Evolutionary conservation across 495 filamentous ascomycete genomes (phyloP).

Genomic region (Penicillium bovifimosum): DNA sequence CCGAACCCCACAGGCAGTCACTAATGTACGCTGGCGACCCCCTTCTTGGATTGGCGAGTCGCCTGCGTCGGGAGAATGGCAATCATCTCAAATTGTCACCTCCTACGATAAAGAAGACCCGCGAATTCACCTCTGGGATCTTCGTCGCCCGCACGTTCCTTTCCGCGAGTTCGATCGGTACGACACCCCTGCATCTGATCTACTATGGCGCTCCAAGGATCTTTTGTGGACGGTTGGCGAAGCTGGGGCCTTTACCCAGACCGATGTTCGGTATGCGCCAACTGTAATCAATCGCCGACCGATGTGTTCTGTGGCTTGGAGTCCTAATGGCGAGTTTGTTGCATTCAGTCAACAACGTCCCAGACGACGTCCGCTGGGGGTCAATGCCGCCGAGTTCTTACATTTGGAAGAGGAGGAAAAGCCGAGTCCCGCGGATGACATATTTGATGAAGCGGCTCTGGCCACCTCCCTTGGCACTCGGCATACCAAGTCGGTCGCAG

Average conservation of each 20-base stretch:
- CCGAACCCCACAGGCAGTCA: constrained; percentile 61
- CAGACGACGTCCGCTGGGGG: constrained; percentile 32
- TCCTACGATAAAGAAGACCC: constrained; percentile 63
- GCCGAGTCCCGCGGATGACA: constrained; percentile 63
- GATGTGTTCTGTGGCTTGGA: constrained; percentile 43
- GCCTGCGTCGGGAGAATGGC: constrained; percentile 57
- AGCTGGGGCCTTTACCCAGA: constrained; percentile 79
- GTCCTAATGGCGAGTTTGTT: constrained; percentile 40
- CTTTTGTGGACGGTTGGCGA: constrained; percentile 87
- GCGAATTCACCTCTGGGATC: constrained; percentile 84
- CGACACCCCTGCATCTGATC: constrained; percentile 60
- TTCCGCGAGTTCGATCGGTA: constrained; percentile 79
- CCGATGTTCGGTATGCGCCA: constrained; percentile 75
- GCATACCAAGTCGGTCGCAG: constrained; percentile 28
- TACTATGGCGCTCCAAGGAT: constrained; percentile 89
- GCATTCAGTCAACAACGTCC: constrained; percentile 47
- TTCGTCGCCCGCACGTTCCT: constrained; percentile 79
- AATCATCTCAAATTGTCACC: constrained; percentile 63
- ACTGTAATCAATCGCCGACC: constrained; percentile 62
- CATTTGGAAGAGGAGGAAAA: constrained; percentile 39
- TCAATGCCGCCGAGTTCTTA: constrained; percentile 34
- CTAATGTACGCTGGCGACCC: constrained; percentile 81
- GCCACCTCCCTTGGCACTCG: constrained; percentile 41
- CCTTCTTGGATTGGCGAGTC: constrained; percentile 65
- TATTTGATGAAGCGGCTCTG: constrained; percentile 53